A percentile compares a stretch with the other conserved stretches of the same genome.
These are phyloP conservation scores for Syncephalis plumigaleata DNA, from an alignment of 371 early-diverging fungal genomes.

Conservation along the genomic window DNA sequence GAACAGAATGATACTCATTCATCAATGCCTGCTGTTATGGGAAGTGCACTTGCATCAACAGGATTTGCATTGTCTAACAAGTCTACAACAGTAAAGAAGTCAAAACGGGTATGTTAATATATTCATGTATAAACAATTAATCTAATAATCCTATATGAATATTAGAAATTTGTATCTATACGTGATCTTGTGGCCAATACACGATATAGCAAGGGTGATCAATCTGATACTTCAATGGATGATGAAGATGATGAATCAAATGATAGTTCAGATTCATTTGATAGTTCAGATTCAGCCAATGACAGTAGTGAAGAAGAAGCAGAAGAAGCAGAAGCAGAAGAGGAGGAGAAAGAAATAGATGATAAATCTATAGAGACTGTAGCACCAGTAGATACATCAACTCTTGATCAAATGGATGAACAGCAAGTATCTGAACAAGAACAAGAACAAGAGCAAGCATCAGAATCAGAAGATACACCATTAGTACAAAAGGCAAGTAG, in stretches of 20 bases:
- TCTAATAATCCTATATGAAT: not conserved
- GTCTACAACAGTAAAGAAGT: not conserved
- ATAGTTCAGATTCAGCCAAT: slow-evolving; percentile 34
- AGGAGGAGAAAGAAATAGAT: slow-evolving; percentile 15
- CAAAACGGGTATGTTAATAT: not conserved
- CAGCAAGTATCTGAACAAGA: slow-evolving; percentile 16
- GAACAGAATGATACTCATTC: too few relatives aligned
- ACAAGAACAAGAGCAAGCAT: slow-evolving; percentile 16
- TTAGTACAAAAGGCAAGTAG: slow-evolving; percentile 8
- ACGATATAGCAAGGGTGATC: slow-evolving; percentile 10
- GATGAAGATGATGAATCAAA: slow-evolving; percentile 16
- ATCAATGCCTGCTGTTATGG: not conserved
- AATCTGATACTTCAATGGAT: slow-evolving; percentile 9
- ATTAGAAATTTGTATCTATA: not conserved
- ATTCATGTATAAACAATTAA: too few relatives aligned
- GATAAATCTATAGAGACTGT: slow-evolving; percentile 8
- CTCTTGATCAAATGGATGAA: too few relatives aligned
- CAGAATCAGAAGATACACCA: slow-evolving; percentile 9
- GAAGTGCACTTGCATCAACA: not conserved
- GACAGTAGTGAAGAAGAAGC: too few relatives aligned
- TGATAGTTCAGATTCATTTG: slow-evolving; percentile 38
- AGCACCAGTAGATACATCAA: slow-evolving; percentile 11
- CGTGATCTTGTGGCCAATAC: slow-evolving; percentile 1
- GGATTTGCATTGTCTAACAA: not conserved
- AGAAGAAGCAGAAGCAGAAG: slow-evolving; percentile 9